A percentile compares a stretch with the other conserved stretches of the same genome.
Conservation (phyloP, 805 yeast genomes). For the Saturnispora silvae region DNA sequence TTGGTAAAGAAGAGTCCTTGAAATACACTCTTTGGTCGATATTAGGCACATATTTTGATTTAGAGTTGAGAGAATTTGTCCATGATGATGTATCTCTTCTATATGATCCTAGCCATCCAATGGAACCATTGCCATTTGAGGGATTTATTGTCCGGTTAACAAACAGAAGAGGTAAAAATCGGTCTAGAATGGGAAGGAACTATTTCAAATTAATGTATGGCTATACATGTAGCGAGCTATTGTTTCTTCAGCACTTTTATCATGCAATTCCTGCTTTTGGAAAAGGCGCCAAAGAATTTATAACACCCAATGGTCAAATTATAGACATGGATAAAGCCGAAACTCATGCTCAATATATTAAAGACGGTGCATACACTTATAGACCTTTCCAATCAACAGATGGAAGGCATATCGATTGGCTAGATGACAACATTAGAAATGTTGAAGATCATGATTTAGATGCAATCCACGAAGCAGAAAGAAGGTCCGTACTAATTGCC, state of each 20-base stretch:
- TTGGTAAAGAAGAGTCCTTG: constrained; percentile 33
- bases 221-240: constrained; percentile 47
- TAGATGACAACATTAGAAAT: constrained; percentile 29
- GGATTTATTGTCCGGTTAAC: constrained; percentile 62
- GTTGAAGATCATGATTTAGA: constrained; percentile 40
- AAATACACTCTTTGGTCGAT: constrained; percentile 35
- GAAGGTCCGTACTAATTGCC: constrained; percentile 45
- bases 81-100: constrained; percentile 29
- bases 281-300: background rate
- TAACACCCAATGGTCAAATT: constrained; percentile 29
- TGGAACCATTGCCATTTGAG: constrained; percentile 69
- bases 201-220: constrained; percentile 52
- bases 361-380: constrained; percentile 24
- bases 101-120: constrained; percentile 17
- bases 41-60: constrained; percentile 33
- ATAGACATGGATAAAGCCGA: constrained; percentile 19
- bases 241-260: constrained; percentile 46
- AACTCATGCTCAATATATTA: constrained; percentile 9
- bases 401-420: constrained; percentile 52
- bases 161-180: constrained; percentile 34
- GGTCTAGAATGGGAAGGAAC: constrained; percentile 23
- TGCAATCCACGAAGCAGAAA: constrained; percentile 56
- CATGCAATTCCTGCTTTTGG: constrained; percentile 51
- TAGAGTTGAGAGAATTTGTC: constrained; percentile 49
- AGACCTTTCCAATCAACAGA: constrained; percentile 49